Conservation (phyloP, 495 filamentous ascomycete genomes). For the Penicillium angulare region DNA sequence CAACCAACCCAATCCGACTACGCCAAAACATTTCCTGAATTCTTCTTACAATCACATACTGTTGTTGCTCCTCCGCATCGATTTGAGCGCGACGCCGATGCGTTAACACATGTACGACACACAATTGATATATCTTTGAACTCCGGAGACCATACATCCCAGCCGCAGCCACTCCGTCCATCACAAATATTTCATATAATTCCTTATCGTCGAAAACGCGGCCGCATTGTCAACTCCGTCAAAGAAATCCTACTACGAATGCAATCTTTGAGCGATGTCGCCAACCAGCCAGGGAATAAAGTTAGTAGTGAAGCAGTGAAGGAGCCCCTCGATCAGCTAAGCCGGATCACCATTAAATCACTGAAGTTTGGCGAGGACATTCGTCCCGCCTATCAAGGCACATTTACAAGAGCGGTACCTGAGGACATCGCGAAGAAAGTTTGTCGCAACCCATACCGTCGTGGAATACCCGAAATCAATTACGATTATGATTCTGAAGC, state of each 20-base stretch:
- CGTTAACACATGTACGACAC: slow-evolving; percentile 39
- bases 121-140: slow-evolving; percentile 48
- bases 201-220: slow-evolving; percentile 48
- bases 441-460: slow-evolving; percentile 67
- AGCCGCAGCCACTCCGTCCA: slow-evolving; percentile 46
- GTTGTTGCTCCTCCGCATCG: slow-evolving; percentile 55
- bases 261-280: slow-evolving; percentile 35
- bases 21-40: slow-evolving; percentile 69
- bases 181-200: slow-evolving; percentile 61
- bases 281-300: slow-evolving; percentile 13
- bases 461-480: slow-evolving; percentile 63
- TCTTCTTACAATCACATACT: slow-evolving; percentile 69
- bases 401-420: slow-evolving; percentile 61
- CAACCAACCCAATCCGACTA: slow-evolving; percentile 56
- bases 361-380: slow-evolving; percentile 85
- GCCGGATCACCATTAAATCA: slow-evolving; percentile 67
- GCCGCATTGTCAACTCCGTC: slow-evolving; percentile 53
- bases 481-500: slow-evolving; percentile 98
- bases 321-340: slow-evolving; percentile 52
- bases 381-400: slow-evolving; percentile 86
- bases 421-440: slow-evolving; percentile 52
- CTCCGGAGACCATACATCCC: slow-evolving; percentile 22
- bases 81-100: slow-evolving; percentile 56
- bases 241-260: slow-evolving; percentile 63
- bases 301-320: slow-evolving; percentile 10